These are phyloP conservation scores for Boletus rubescentipes DNA, from an alignment of 768 basidiomycete genomes.

Conservation along the genomic window DNA sequence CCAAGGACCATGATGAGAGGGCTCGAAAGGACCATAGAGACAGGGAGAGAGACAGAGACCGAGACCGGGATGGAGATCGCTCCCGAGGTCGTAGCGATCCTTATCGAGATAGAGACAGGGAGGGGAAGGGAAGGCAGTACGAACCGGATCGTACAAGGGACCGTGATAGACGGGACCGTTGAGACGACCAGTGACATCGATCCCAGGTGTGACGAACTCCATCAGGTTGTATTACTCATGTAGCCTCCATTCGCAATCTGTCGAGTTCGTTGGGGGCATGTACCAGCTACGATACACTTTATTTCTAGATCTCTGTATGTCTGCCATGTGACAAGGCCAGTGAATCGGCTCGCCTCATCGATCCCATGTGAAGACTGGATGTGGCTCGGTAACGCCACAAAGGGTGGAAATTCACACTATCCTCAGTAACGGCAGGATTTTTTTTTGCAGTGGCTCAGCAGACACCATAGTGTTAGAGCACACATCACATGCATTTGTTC, in stretches of 20 bases:
- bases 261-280: not conserved
- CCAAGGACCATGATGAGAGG: slow-evolving; percentile 11
- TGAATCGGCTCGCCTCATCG: too few species aligned
- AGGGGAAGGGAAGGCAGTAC: not conserved
- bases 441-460: too few species aligned
- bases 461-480: too few species aligned
- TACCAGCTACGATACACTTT: not conserved
- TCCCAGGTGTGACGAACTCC: not conserved
- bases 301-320: too few species aligned
- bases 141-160: slow-evolving; percentile 19
- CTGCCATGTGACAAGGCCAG: too few species aligned
- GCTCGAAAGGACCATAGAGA: slow-evolving; percentile 8
- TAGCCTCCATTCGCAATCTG: not conserved
- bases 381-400: too few species aligned
- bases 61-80: slow-evolving; percentile 27
- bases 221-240: not conserved
- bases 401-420: too few species aligned
- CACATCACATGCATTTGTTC: too few species aligned
- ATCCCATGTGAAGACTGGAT: too few species aligned
- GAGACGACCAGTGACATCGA: slow-evolving; percentile 5
- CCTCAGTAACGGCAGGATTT: too few species aligned
- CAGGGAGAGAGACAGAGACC: slow-evolving; percentile 7
- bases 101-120: slow-evolving; percentile 29
- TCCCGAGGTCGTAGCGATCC: slow-evolving; percentile 29
- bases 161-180: slow-evolving; percentile 16